Evolutionary conservation across 2,329 filamentous ascomycete genomes (phyloP), one percentile per base, ranked within the genome.

Genomic region (Microdochium nivale): DNA sequence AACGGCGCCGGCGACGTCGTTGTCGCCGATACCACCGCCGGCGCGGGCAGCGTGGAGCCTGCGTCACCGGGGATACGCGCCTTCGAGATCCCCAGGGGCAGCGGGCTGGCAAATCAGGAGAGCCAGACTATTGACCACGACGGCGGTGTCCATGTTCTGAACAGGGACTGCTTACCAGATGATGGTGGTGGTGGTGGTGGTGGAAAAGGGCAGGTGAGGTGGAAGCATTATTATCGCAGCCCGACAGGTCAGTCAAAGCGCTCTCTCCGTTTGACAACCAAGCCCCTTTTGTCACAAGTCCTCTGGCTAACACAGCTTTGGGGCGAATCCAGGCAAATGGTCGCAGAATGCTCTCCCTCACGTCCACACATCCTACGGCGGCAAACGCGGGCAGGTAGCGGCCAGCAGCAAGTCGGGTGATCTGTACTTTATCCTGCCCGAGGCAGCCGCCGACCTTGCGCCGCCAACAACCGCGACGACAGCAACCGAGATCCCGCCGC

Each of bases 51-150:
- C 40, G 19, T 47, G 8, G 46, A 47, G 24, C 46, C 73, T 0
- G 64, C 63, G 0, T 65, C 69, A 0, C 52, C 63, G 0, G 75
- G 73, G 0, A 70, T 76, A 47, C 66, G 69, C 16, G 70, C 72
- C 1, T 74, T 72, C 51, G 59, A 60, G 2, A 73, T 78, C n/a
- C 67, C 70, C 1, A 73, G 72, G 55, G 67, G 68, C 3, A 70
- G 65, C 23, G 70, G 76, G 1, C 67, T 78, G 50, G 69, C 71
- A 52, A 78, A 78, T 55, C 75, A 79, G 60, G 75, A 77, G 62
- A 69, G 70, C 2, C 74, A 78, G 55, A 70, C 68, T 8, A 70
- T 71, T 2, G 75, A 77, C 47, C 54, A 56, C 2, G 65, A 65
- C 2, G 75, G 74, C 0, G 68, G 72, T 1, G 72, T 78, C 51